Evolutionary conservation across 2,329 filamentous ascomycete species (phyloP).

Genomic region (Shiraia bambusicola): DNA sequence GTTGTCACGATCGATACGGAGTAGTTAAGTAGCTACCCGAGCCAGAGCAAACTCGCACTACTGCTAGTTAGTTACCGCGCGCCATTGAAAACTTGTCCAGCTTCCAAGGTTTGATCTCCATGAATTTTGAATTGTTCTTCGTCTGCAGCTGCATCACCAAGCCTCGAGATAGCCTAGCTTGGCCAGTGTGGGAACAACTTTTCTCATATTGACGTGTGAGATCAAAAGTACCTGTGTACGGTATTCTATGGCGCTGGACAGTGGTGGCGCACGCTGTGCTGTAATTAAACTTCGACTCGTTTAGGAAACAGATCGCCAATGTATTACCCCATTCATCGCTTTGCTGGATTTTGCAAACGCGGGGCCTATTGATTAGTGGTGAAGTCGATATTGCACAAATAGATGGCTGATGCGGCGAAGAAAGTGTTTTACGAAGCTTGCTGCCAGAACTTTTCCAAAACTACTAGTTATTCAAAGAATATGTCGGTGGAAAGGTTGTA

Average conservation of each 20-base stretch:
- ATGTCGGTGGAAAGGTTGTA: too few relatives aligned
- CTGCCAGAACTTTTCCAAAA: too few relatives aligned
- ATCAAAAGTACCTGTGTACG: background rate
- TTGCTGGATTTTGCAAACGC: conserved; percentile 4
- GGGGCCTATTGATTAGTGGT: too few relatives aligned
- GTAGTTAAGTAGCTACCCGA: conserved; percentile 18
- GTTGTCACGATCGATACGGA: background rate
- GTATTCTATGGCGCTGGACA: conserved; percentile 12
- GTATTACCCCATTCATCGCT: conserved; percentile 14
- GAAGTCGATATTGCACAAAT: too few relatives aligned
- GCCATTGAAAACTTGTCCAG: conserved; percentile 27
- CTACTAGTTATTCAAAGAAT: too few relatives aligned
- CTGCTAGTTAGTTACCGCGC: conserved; percentile 28
- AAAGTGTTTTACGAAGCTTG: too few relatives aligned
- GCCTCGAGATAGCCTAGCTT: too few relatives aligned
- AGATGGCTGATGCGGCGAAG: too few relatives aligned
- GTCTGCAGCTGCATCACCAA: too few relatives aligned
- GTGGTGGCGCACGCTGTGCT: conserved; percentile 10
- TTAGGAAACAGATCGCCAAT: conserved; percentile 4
- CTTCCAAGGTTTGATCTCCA: conserved; percentile 25
- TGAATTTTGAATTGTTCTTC: conserved; percentile 31
- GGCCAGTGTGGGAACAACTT: too few relatives aligned
- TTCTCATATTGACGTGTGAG: too few relatives aligned
- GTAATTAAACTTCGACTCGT: conserved; percentile 3
- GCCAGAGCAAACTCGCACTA: conserved; percentile 27